Conservation (phyloP, 108 stramenopile species). For the Cylindrotheca fusiformis region DNA sequence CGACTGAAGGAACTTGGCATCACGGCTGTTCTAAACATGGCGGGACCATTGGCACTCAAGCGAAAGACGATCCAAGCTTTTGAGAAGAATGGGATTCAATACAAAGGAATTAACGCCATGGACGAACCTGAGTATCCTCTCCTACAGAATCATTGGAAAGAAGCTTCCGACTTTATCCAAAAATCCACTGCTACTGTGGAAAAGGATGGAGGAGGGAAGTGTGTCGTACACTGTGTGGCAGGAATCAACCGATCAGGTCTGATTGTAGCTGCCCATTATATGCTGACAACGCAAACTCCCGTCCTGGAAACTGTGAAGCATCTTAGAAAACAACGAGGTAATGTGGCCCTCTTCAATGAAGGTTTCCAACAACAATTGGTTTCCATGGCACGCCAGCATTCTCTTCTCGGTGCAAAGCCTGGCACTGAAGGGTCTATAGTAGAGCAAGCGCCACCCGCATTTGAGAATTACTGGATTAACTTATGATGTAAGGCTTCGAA, state of each 20-base stretch:
- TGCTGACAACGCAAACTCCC: constrained; percentile 6
- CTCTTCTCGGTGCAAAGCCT: background rate
- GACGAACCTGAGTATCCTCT: constrained; percentile 16
- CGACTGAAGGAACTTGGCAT: constrained; percentile 12
- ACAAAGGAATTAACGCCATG: constrained; percentile 9
- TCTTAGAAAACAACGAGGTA: constrained; percentile 11
- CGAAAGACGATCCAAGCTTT: constrained; percentile 1
- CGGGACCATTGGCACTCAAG: constrained; percentile 3
- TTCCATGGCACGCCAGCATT: constrained; percentile 5
- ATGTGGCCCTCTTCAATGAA: constrained; percentile 9
- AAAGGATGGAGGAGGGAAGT: constrained; percentile 5
- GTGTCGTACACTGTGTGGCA: constrained; percentile 17
- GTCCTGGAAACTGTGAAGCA: constrained; percentile 20
- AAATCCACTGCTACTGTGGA: background rate
- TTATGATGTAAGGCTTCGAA: no score
- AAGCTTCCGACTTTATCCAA: constrained; percentile 10
- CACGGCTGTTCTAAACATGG: constrained; percentile 15
- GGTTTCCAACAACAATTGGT: constrained; percentile 21
- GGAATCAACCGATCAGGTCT: constrained; percentile 22
- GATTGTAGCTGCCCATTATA: constrained; percentile 12
- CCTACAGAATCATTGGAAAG: constrained; percentile 12
- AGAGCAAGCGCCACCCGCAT: background rate
- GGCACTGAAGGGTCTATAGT: background rate
- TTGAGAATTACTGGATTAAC: background rate
- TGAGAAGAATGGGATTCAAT: constrained; percentile 5